phyloP scores from a whole-genome alignment of 257 asterid species.

The Plantago ovata region DNA sequence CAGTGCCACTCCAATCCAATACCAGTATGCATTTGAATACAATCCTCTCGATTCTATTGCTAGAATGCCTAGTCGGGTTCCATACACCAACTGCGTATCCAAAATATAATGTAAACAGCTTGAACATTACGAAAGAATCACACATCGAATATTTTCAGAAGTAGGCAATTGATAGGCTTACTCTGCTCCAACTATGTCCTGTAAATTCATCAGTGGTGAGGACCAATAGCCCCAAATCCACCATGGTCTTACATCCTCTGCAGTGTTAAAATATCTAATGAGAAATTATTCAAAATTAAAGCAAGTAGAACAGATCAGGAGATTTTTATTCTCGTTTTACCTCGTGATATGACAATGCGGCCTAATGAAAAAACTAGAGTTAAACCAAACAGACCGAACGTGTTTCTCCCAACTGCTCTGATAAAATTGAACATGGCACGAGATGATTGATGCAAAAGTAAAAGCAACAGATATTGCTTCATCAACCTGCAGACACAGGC shows the following conservation, averaged over 20 bases:
- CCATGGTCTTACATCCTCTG: slow-evolving; percentile 61
- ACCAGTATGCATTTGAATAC: slow-evolving; percentile 56
- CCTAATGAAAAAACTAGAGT: slow-evolving; percentile 57
- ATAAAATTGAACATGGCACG: slow-evolving; percentile 50
- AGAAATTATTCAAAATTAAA: not conserved
- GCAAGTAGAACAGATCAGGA: not conserved
- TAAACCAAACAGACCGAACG: slow-evolving; percentile 54
- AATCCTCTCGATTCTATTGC: slow-evolving; percentile 41
- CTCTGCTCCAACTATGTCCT: slow-evolving; percentile 55
- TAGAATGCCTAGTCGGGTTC: slow-evolving; percentile 37
- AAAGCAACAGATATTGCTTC: slow-evolving; percentile 50
- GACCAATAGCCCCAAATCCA: slow-evolving; percentile 82
- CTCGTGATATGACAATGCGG: slow-evolving; percentile 60
- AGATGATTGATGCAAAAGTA: slow-evolving; percentile 40
- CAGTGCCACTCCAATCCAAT: slow-evolving; percentile 63
- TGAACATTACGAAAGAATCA: not conserved
- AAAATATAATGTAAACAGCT: slow-evolving; percentile 4
- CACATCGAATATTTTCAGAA: not conserved
- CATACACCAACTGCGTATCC: slow-evolving; percentile 33
- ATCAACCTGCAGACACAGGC: slow-evolving; percentile 30
- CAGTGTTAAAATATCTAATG: slow-evolving; percentile 16
- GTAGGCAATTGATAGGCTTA: slow-evolving; percentile 24
- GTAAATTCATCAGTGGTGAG: slow-evolving; percentile 65
- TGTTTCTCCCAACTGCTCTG: slow-evolving; percentile 61
- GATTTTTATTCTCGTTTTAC: slow-evolving; percentile 24